Evolutionary conservation across 2,329 filamentous ascomycete species (phyloP), one percentile per base, ranked within the genome.

Genomic region (Polytolypa hystricis): DNA sequence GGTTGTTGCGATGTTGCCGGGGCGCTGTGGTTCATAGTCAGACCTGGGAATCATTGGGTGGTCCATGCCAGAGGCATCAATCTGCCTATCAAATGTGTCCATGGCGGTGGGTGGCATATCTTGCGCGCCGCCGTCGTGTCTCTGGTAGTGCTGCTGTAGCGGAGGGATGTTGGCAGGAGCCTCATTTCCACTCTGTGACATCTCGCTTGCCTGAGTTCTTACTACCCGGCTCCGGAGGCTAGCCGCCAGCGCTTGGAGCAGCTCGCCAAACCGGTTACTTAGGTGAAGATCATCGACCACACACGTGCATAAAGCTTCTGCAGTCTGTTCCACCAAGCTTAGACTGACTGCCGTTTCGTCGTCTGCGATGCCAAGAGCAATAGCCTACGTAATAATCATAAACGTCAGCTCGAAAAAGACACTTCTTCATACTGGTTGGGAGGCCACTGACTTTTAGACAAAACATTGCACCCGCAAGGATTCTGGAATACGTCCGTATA

Each of bases 261-360:
- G 35, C 26, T 47, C 45, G 5, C 45, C 45, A 30, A 91, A 91
- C 5, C 83, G 74, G 41, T 82, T 85, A 19, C 65, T 67, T 3
- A 75, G 63, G 51, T 75, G 71, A 6, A 74, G 70, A 47, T 75
- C 71, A 44, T 75, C 71, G 10, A 74, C 71, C 19, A 73, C 70
- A 49, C 65, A 69, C 18, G 62, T 68, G 25, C 65, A 62, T 27
- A 75, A 58, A 5, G 68, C 69, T 27, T 65, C 59, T 4, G 71
- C 66, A 1, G 68, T 70, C 12, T 62, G 58, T 38, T 69, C 66
- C 31, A 74, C 61, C 3, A 73, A 57, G 8, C 56, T 58, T 3
- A 74, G 57, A 1, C 65, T 69, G 29, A 67, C 60, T 9, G 64
- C 61, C 4, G 73, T 65, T 38, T 74, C 67, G 47, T 66, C 64